A percentile compares a stretch with the other conserved stretches of the same genome.
phyloP scores from a whole-genome alignment of 768 basidiomycete genomes.

The Suillus occidentalis region DNA sequence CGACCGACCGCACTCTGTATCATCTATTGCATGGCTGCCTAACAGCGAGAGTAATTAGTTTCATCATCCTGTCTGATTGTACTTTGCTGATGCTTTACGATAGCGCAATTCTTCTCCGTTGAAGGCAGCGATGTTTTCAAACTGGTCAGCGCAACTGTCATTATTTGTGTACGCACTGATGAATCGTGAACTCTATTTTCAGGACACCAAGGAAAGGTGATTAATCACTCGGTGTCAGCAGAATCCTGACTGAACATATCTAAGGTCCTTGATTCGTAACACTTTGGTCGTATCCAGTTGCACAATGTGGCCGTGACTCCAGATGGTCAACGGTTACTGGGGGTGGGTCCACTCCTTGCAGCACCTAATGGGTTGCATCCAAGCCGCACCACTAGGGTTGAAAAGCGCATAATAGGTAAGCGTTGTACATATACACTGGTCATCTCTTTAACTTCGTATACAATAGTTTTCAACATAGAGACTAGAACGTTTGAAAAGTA shows the following conservation, averaged over 20 bases:
- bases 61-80: conserved; percentile 4
- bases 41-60: conserved; percentile 41
- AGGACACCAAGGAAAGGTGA: conserved; percentile 51
- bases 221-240: background rate
- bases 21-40: conserved; percentile 56
- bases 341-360: conserved; percentile 48
- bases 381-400: conserved; percentile 46
- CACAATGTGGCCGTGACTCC: conserved; percentile 52
- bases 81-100: conserved; percentile 11
- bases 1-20: conserved; percentile 44
- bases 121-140: conserved; percentile 49
- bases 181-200: conserved; percentile 16
- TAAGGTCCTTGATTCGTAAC: conserved; percentile 40
- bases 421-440: background rate
- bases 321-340: conserved; percentile 46
- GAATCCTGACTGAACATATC: background rate
- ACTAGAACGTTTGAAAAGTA: conserved; percentile 46
- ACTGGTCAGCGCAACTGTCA: conserved; percentile 32
- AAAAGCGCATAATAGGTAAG: conserved; percentile 55
- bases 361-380: conserved; percentile 45
- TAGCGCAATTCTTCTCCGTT: conserved; percentile 49
- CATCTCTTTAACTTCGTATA: conserved; percentile 7
- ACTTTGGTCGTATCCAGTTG: conserved; percentile 45
- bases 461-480: conserved; percentile 48
- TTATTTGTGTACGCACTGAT: conserved; percentile 11